phyloP scores from a whole-genome alignment of 805 yeast species.

The Myxozyma sirexii region DNA sequence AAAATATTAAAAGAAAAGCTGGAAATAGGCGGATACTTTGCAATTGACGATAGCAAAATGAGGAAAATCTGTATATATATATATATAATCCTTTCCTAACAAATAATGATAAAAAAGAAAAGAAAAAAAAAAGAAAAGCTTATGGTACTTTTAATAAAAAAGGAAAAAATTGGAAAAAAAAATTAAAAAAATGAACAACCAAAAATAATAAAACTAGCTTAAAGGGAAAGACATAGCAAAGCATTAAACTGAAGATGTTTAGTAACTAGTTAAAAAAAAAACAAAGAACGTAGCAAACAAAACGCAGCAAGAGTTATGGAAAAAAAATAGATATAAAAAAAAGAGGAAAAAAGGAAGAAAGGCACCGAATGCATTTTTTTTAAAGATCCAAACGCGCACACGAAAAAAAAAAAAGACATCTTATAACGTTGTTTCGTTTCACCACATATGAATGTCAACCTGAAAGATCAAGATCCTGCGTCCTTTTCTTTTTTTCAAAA shows the following conservation, averaged over 20 bases:
- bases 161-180: neutral
- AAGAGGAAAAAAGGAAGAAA: slow-evolving; percentile 8
- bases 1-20: neutral
- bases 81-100: neutral
- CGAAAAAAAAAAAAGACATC: slow-evolving; percentile 1
- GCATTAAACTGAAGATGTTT: no score
- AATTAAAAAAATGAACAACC: neutral
- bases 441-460: no score
- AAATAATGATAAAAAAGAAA: neutral
- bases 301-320: no score
- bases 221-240: neutral
- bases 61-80: neutral
- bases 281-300: no score
- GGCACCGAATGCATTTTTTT: slow-evolving; percentile 4
- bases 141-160: neutral
- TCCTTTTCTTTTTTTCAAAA: no score
- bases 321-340: neutral
- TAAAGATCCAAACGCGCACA: neutral
- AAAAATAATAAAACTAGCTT: neutral
- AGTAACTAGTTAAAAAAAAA: no score
- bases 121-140: slow-evolving; percentile 2
- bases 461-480: no score
- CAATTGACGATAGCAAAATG: neutral
- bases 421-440: no score
- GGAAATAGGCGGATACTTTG: neutral